Base-by-base conservation (phyloP, 345 rosid genomes). In the Citrus australasica region DNA sequence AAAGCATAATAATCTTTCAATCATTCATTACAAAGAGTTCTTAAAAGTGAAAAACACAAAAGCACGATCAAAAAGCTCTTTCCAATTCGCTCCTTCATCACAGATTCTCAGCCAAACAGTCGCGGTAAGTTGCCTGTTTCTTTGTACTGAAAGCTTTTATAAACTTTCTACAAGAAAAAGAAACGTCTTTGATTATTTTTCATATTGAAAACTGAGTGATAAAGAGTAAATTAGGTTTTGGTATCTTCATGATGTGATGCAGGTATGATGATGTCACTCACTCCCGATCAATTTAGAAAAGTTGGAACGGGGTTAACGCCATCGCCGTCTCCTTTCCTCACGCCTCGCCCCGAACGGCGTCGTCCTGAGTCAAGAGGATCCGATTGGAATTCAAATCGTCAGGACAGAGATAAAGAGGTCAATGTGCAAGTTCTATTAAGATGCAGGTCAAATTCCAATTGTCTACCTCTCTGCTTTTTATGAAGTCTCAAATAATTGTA, bases 381-480 rank as follows among this genome's bases (percentile, higher is more conserved):
- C 30, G 95, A 89, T 4, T 85, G 90, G 90, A 80, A 77, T 82
- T 78, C 80, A 9, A 85, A 22, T 69, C 92, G 98, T 46, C 92
- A 81, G 27, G 98, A 95, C 21, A 88, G 88, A 83, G 96, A 90
- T 14, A 93, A 85, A 85, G 99, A 95, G 73, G 87, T 92, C 51
- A 93, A 95, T 68, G 95, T 95, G 56, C 99, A 95, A 82, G 99
- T 95, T 24, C 81, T 95, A 67, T 90, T 92, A 2, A 74, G 99
- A 64, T 93, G 98, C 93, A 87, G 94, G 92, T 91, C 22, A 42
- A n/a, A 11, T 68, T 48, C 27, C 19, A n/a, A 27, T 69, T 69
- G 10, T 55, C 32, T 5, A 46, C 17, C 51, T 46, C 51, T 46
- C 51, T 46, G 51, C 5, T 46, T 46, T 46, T 46, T 46, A 5